These are phyloP conservation scores for Phlebiopsis flavidoalba DNA, from an alignment of 768 basidiomycete genomes.

Conservation along the genomic window DNA sequence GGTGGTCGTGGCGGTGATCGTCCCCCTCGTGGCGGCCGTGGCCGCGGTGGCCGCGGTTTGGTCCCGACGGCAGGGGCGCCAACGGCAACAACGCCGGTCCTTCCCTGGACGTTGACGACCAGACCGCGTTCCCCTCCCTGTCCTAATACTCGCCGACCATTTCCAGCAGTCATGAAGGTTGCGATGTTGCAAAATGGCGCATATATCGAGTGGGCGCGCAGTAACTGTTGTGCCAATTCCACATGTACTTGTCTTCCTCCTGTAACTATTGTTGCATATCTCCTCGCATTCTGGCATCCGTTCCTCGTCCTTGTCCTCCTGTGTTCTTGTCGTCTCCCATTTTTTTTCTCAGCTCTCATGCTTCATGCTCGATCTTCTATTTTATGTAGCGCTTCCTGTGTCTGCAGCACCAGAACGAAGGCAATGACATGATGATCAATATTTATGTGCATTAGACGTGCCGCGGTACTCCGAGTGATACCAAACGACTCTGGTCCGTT, in stretches of 20 bases:
- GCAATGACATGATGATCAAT: slow-evolving; percentile 7
- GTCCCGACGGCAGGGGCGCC: slow-evolving; percentile 40
- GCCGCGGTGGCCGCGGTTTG: slow-evolving; percentile 40
- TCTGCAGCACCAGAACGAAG: slow-evolving; percentile 3
- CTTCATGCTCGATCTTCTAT: slow-evolving; percentile 16
- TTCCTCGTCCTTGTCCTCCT: slow-evolving; percentile 13
- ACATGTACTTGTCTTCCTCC: slow-evolving; percentile 7
- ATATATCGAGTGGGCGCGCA: neutral
- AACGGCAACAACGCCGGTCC: slow-evolving; percentile 32
- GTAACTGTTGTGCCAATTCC: neutral
- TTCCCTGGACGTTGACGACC: slow-evolving; percentile 71
- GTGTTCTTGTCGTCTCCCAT: slow-evolving; percentile 13
- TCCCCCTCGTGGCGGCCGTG: slow-evolving; percentile 31
- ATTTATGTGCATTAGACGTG: neutral
- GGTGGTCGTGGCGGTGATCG: slow-evolving; percentile 42
- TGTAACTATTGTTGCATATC: slow-evolving; percentile 14
- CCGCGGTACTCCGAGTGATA: no score
- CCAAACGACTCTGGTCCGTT: neutral
- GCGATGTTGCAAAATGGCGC: slow-evolving; percentile 4
- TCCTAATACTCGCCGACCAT: slow-evolving; percentile 29
- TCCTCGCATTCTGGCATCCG: slow-evolving; percentile 11
- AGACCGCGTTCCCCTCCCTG: slow-evolving; percentile 87
- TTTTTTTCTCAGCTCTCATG: slow-evolving; percentile 5
- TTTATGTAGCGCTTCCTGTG: slow-evolving; percentile 9
- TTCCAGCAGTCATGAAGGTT: slow-evolving; percentile 1